Evolutionary conservation across 2,329 filamentous ascomycete genomes (phyloP), one percentile per base, ranked within the genome.

Genomic region (Ceratocystis smalleyi): DNA sequence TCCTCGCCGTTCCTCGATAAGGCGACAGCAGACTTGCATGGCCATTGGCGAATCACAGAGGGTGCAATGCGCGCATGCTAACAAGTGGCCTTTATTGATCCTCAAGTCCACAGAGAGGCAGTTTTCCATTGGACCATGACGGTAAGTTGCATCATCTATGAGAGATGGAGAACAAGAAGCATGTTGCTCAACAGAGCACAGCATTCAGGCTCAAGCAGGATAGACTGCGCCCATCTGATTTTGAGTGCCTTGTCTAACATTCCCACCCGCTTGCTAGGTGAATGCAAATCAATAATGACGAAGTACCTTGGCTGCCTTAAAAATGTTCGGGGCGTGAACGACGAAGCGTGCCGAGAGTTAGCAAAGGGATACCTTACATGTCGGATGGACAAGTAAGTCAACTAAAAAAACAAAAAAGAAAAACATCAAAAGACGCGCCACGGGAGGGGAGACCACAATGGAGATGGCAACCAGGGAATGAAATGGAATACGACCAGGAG

Each of bases 41-140:
- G 35, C 1, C 35, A 40, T 15, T 15, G 10, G 10, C 35, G 3
- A 40, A 40, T 40, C 35, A 40, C 35, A 3, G 32, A 3, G 35
- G 35, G 10, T 15, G 35, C 3, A 5, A 40, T 40, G 35, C 12
- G 35, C 12, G 3, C 12, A 45, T 35, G 27, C 61, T 55, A 43
- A 32, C 40, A 22, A 17, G 17, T 12, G 12, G 5, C 43, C 27
- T 40, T 40, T 7, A 51, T 40, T 59, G 30, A 40, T 59, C 49
- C 27, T 22, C 1, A 49, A 94, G 89, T 65, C 92, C 92, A 4
- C 88, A 96, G 74, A 85, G 91, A 70, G 92, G 92, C 64, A 95
- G 89, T 70, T 97, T 97, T 72, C 92, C 92, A n/a, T 83, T 97
- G 64, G 92, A 97, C 74, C 91, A 96, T 71, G 91, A 96, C 74